Evolutionary conservation across 2,329 filamentous ascomycete genomes (phyloP).

Genomic region (Penicillium digitatum): DNA sequence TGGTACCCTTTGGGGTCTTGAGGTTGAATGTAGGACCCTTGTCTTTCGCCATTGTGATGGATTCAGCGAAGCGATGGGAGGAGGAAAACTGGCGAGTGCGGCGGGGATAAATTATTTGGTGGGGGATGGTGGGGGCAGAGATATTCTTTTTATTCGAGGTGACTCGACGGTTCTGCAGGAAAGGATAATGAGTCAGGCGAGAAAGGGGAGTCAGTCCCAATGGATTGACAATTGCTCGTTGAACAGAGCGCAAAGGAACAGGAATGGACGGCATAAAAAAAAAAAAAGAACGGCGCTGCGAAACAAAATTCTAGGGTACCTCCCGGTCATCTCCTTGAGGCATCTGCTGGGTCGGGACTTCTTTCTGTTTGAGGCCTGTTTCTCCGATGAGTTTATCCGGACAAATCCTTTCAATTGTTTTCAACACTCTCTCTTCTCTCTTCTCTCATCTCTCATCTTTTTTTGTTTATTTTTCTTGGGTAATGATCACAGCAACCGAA

Average conservation of each 20-base stretch:
- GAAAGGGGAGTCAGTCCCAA: slow-evolving; percentile 14
- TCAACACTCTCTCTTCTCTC: not conserved
- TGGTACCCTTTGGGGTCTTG: slow-evolving; percentile 88
- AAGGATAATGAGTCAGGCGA: slow-evolving; percentile 18
- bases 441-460: not conserved
- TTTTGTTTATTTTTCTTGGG: too few relatives aligned
- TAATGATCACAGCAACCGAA: too few relatives aligned
- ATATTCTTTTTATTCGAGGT: slow-evolving; percentile 28
- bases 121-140: slow-evolving; percentile 29
- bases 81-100: slow-evolving; percentile 26
- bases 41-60: slow-evolving; percentile 34
- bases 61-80: slow-evolving; percentile 14
- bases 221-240: slow-evolving; percentile 28
- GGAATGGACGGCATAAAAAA: slow-evolving; percentile 33
- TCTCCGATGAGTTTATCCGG: slow-evolving; percentile 19
- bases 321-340: slow-evolving; percentile 1
- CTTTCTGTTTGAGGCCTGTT: slow-evolving; percentile 15
- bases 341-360: slow-evolving; percentile 14
- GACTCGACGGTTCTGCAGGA: slow-evolving; percentile 18
- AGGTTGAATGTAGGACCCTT: slow-evolving; percentile 57
- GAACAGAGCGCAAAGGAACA: slow-evolving; percentile 26
- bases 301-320: slow-evolving; percentile 4
- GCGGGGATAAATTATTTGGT: slow-evolving; percentile 26
- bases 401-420: not conserved
- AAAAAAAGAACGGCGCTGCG: slow-evolving; percentile 18